Conservation (phyloP, 1,139 yeast genomes). For the Meyerozyma smithsonii region DNA sequence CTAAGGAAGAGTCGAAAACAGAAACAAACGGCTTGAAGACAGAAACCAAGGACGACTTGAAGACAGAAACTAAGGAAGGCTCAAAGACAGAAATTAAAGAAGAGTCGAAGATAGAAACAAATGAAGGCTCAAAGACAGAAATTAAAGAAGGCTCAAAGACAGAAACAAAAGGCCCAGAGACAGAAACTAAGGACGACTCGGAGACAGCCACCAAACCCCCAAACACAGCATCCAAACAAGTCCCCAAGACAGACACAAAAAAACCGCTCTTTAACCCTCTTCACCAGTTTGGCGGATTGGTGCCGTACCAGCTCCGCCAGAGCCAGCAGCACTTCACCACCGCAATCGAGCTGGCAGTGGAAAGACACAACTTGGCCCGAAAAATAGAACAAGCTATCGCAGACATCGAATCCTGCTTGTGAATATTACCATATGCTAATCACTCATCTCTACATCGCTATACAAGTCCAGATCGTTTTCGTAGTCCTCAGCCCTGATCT, state of each 20-base stretch:
- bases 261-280: constrained; percentile 8
- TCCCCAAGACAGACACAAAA: background rate
- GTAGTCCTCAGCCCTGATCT: constrained; percentile 40
- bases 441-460: constrained; percentile 31
- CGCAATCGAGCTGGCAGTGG: constrained; percentile 9
- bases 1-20: too few relatives aligned
- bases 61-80: too few relatives aligned
- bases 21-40: too few relatives aligned
- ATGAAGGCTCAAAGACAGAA: constrained; percentile 1
- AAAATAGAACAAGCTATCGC: constrained; percentile 5
- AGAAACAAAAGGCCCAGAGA: background rate
- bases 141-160: constrained; percentile 2
- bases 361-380: constrained; percentile 6
- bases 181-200: too few relatives aligned
- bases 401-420: background rate
- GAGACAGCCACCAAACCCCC: background rate
- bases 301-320: constrained; percentile 12
- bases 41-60: too few relatives aligned
- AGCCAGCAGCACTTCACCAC: constrained; percentile 9
- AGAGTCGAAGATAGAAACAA: constrained; percentile 1
- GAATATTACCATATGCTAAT: background rate
- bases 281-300: constrained; percentile 13
- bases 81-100: constrained; percentile 1
- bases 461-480: constrained; percentile 47
- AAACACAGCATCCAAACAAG: too few relatives aligned